phyloP scores from a whole-genome alignment of 2,329 filamentous ascomycete genomes.

The Penicillium freii region DNA sequence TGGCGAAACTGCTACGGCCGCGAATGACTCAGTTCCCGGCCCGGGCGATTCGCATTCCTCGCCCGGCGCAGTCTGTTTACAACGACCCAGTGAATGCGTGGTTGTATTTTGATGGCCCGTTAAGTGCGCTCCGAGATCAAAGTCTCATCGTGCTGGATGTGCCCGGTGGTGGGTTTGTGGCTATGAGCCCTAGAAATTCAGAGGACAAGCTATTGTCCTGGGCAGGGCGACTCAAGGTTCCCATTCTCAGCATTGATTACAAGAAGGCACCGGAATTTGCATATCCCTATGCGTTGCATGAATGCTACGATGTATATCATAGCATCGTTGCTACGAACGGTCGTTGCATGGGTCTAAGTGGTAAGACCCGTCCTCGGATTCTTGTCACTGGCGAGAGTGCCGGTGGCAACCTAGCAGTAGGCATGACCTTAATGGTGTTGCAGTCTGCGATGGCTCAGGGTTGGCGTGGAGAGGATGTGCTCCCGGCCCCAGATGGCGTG shows the following conservation, averaged over 20 bases:
- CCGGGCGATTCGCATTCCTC: slow-evolving; percentile 76
- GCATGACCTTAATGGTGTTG: slow-evolving; percentile 83
- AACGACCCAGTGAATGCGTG: slow-evolving; percentile 78
- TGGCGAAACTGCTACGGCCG: slow-evolving; percentile 72
- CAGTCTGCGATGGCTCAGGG: slow-evolving; percentile 64
- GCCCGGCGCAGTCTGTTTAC: slow-evolving; percentile 77
- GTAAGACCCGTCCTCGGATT: slow-evolving; percentile 62
- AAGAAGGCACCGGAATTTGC: slow-evolving; percentile 80
- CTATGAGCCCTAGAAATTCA: slow-evolving; percentile 91
- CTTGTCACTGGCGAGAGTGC: slow-evolving; percentile 78
- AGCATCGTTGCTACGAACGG: slow-evolving; percentile 70
- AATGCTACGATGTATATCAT: slow-evolving; percentile 83
- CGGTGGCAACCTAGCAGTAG: slow-evolving; percentile 76
- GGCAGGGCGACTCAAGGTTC: slow-evolving; percentile 85
- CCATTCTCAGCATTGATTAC: slow-evolving; percentile 88
- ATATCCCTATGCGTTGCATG: slow-evolving; percentile 81
- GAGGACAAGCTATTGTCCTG: slow-evolving; percentile 93
- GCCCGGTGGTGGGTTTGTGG: slow-evolving; percentile 91
- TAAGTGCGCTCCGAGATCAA: slow-evolving; percentile 73
- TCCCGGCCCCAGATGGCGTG: slow-evolving; percentile 75
- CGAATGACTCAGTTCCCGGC: slow-evolving; percentile 78
- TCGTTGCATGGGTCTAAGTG: slow-evolving; percentile 71
- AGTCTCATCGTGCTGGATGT: slow-evolving; percentile 81
- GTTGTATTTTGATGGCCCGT: slow-evolving; percentile 90
- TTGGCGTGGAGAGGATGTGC: slow-evolving; percentile 56